phyloP scores from a whole-genome alignment of 441 rosid genomes.

The Euphorbia corollata region DNA sequence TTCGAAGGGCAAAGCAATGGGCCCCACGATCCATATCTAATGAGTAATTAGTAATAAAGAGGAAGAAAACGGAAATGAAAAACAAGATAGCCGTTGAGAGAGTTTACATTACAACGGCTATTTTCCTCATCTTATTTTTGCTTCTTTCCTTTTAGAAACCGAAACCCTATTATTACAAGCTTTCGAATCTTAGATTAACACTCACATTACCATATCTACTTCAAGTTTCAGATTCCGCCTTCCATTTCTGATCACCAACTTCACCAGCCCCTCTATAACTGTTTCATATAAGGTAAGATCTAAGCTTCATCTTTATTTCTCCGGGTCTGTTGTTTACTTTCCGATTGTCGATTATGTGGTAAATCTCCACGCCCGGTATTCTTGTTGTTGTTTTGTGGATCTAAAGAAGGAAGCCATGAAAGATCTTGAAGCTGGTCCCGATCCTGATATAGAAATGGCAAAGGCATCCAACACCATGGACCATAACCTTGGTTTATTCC shows the following conservation, averaged over 20 bases:
- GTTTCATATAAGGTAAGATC: background rate
- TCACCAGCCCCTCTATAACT: background rate
- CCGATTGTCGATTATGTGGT: background rate
- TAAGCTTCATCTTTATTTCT: background rate
- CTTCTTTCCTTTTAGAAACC: too few species aligned
- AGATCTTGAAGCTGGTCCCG: conserved; percentile 81
- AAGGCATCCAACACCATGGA: conserved; percentile 41
- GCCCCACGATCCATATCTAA: too few species aligned
- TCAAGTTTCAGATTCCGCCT: background rate
- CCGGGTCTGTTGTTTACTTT: background rate
- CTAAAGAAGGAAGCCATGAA: conserved; percentile 87
- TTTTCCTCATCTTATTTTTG: too few species aligned
- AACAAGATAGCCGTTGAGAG: too few species aligned
- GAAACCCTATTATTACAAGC: too few species aligned
- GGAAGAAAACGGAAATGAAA: too few species aligned
- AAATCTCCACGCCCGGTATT: too few species aligned
- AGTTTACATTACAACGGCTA: conserved; percentile 6
- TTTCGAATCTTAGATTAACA: conserved; percentile 13
- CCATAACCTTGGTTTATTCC: conserved; percentile 62
- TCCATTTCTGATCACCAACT: conserved; percentile 5
- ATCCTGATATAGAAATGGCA: conserved; percentile 59
- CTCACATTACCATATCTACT: conserved; percentile 5
- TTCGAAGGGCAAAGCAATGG: too few species aligned
- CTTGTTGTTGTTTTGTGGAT: too few species aligned
- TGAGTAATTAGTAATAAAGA: too few species aligned